These are phyloP conservation scores for Globisporangium alternatum DNA, from an alignment of 352 stramenopile genomes.

Conservation along the genomic window DNA sequence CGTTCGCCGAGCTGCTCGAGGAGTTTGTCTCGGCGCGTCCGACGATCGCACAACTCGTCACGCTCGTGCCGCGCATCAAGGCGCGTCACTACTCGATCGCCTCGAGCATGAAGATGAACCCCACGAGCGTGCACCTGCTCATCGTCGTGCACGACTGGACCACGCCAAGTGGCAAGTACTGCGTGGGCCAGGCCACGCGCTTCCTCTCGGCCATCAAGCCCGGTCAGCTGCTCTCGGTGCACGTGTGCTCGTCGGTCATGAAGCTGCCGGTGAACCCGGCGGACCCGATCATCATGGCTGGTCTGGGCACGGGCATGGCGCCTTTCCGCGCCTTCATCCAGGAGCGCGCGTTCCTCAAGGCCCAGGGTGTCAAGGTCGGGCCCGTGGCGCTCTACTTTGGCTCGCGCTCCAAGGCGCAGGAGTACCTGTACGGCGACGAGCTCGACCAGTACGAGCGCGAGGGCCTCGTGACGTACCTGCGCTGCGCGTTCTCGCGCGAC, in stretches of 20 bases:
- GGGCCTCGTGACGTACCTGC: constrained; percentile 78
- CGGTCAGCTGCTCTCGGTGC: constrained; percentile 60
- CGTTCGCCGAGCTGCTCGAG: constrained; percentile 71
- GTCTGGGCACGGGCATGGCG: constrained; percentile 86
- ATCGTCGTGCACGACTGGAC: constrained; percentile 88
- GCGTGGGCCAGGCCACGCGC: constrained; percentile 57
- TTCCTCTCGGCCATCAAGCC: constrained; percentile 50
- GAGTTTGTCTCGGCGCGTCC: constrained; percentile 73
- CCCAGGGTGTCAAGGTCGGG: constrained; percentile 60
- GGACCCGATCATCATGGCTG: constrained; percentile 84
- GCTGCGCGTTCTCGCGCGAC: constrained; percentile 86
- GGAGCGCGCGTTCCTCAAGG: constrained; percentile 75
- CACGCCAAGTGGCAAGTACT: constrained; percentile 65
- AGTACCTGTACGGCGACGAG: constrained; percentile 96
- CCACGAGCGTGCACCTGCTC: constrained; percentile 77
- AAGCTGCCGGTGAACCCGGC: constrained; percentile 64
- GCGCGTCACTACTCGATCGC: constrained; percentile 90
- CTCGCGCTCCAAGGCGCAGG: constrained; percentile 88
- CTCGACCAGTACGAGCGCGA: constrained; percentile 81
- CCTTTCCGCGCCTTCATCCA: constrained; percentile 91
- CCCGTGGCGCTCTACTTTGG: constrained; percentile 94
- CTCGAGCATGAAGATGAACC: constrained; percentile 87
- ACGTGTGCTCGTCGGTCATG: constrained; percentile 75
- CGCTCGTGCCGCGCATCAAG: constrained; percentile 80
- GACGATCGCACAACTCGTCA: constrained; percentile 58